Evolutionary conservation across 1,284 basidiomycete species (phyloP), one percentile per base, ranked within the genome.

Genomic region (Naganishia sp.): DNA sequence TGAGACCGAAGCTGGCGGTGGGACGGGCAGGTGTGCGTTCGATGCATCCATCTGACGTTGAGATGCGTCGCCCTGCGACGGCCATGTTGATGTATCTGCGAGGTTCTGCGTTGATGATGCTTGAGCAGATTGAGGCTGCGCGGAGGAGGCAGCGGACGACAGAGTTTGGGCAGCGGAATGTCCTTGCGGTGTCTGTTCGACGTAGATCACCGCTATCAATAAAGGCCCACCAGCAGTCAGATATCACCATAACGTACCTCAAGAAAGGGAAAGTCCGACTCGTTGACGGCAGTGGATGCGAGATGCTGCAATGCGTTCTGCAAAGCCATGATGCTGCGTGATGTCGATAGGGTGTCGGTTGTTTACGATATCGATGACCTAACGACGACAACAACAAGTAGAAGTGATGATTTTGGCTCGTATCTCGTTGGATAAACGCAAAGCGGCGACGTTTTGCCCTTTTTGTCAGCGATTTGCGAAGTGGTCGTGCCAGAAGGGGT

Each of bases 281-380:
- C 32, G 17, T 28, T 47, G 21, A 51, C 49, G 23, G 58, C 58
- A 32, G 58, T 61, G 35, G 47, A 51, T 15, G 58, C 58, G 31
- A 61, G 47, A 31, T 61, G 47, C 31, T 61, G 58, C 35, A 61
- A 21, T 51, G 58, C 58, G 58, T 58, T 54, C 3, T 50, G 21
- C 32, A 57, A 28, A 3, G 47, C 39, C 35, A 61, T 56, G 52
- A 1, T 21, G 31, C 2, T 13, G 21, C 28, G n/a, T 54, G 6
- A 35, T 21, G 3, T 9, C 52, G 32, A 41, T 15, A 11, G 49
- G 11, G 25, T 1, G 49, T 50, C 13, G 2, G 49, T 50, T 21
- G 49, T 50, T 50, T 50, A 50, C 49, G 49, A 50, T 50, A 23
- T n/a, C 23, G 35, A 10, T 3, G 35, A 39, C 35, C 23, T 13